Percentiles rank a stretch among this genome's conserved stretches.
These are phyloP conservation scores for Verticillium alfalfae DNA, from an alignment of 2,329 filamentous ascomycete genomes.

Conservation along the genomic window DNA sequence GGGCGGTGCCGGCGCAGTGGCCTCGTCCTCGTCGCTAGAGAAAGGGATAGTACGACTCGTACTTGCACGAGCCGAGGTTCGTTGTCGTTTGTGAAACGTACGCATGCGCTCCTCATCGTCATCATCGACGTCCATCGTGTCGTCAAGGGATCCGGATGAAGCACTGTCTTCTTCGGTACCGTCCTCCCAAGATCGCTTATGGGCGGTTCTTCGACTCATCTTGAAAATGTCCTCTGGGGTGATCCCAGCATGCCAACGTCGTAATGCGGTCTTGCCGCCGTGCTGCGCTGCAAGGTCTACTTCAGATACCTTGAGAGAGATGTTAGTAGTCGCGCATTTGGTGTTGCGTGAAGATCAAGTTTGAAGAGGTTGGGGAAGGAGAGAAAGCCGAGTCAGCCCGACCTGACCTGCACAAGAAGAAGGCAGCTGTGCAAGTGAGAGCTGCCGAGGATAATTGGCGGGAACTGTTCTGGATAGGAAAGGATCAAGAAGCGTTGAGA, in stretches of 20 bases:
- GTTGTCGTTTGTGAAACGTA: slow-evolving; percentile 4
- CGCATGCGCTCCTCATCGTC: neutral
- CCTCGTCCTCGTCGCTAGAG: slow-evolving; percentile 1
- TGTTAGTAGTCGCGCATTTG: neutral
- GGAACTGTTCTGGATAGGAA: too few species aligned
- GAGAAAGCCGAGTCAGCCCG: too few species aligned
- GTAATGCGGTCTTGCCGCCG: neutral
- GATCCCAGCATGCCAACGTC: neutral
- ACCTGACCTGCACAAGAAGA: too few species aligned
- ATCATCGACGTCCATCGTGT: slow-evolving; percentile 1
- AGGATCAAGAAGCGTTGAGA: too few species aligned
- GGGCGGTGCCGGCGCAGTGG: neutral
- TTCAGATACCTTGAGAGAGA: neutral
- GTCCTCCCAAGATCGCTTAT: neutral
- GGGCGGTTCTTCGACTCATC: neutral
- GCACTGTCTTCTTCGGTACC: slow-evolving; percentile 1
- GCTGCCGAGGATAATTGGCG: too few species aligned
- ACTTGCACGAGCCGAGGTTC: neutral
- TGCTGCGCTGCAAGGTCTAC: neutral
- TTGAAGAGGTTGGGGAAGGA: too few species aligned
- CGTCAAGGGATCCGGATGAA: neutral
- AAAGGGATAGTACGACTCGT: neutral
- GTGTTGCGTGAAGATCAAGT: neutral
- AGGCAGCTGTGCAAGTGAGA: too few species aligned
- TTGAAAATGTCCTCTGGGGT: neutral